phyloP scores from a whole-genome alignment of 495 filamentous ascomycete genomes.

The Penicillium tannophilum region DNA sequence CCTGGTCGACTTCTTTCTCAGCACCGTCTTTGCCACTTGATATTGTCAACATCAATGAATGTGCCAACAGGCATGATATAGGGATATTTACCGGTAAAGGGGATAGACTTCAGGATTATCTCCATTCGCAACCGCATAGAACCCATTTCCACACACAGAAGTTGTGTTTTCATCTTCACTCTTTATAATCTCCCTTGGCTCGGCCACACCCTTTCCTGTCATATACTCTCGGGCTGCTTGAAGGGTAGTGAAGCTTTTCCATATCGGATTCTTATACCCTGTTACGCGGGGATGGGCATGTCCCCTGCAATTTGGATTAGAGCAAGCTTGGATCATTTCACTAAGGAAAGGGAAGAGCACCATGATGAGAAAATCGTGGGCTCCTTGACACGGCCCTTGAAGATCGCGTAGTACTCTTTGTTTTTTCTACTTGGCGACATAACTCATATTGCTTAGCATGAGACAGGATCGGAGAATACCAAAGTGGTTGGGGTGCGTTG shows the following conservation, averaged over 20 bases:
- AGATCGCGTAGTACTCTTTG: neutral
- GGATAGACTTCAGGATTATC: neutral
- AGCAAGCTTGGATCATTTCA: neutral
- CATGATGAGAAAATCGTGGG: constrained; percentile 7
- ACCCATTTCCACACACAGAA: neutral
- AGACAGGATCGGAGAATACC: too few relatives aligned
- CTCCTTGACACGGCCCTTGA: neutral
- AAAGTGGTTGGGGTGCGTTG: too few relatives aligned
- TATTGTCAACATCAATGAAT: neutral
- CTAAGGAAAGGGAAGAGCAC: neutral
- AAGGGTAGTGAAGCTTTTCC: neutral
- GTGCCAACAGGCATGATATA: neutral
- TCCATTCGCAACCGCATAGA: constrained; percentile 5
- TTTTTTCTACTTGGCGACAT: neutral
- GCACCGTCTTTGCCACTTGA: neutral
- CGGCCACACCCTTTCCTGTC: neutral
- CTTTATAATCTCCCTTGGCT: constrained; percentile 3
- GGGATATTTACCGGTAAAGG: neutral
- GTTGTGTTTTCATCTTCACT: neutral
- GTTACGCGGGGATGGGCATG: constrained; percentile 6
- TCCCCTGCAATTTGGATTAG: neutral
- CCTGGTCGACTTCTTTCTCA: neutral
- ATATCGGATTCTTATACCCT: neutral
- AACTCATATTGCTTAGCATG: too few relatives aligned
- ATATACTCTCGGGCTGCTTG: neutral